phyloP scores from a whole-genome alignment of 2,329 filamentous ascomycete species.

The Paecilomyces fulvus region DNA sequence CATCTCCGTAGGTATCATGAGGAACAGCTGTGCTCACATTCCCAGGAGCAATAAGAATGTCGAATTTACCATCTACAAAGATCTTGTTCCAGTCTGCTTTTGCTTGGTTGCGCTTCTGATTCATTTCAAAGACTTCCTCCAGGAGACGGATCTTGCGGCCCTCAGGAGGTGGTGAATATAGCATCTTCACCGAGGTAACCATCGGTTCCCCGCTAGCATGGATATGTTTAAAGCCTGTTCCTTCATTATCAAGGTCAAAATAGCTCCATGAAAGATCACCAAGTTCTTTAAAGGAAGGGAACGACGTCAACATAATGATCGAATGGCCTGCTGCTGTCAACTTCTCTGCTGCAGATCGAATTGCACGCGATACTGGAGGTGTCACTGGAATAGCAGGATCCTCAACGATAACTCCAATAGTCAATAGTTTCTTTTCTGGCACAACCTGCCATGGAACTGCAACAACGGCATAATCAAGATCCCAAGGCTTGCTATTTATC shows the following conservation, averaged over 20 bases:
- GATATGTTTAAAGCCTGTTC: not conserved
- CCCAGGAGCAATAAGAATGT: slow-evolving; percentile 42
- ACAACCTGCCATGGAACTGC: slow-evolving; percentile 17
- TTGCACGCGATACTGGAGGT: not conserved
- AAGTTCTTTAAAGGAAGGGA: slow-evolving; percentile 37
- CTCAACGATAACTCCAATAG: slow-evolving; percentile 12
- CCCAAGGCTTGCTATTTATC: slow-evolving; percentile 12
- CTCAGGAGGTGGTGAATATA: not conserved
- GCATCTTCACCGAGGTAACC: not conserved
- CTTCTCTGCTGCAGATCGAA: not conserved
- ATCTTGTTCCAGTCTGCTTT: slow-evolving; percentile 31
- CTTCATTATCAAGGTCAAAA: not conserved
- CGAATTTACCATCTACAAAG: slow-evolving; percentile 33
- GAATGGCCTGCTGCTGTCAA: not conserved
- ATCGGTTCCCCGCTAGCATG: not conserved
- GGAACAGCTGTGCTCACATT: slow-evolving; percentile 43
- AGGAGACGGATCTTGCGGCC: not conserved
- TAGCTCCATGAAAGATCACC: slow-evolving; percentile 17
- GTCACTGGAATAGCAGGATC: slow-evolving; percentile 1
- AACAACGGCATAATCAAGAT: slow-evolving; percentile 14
- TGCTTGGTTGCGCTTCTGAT: not conserved
- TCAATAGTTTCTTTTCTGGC: slow-evolving; percentile 2
- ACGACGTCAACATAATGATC: slow-evolving; percentile 9
- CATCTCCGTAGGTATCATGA: slow-evolving; percentile 39
- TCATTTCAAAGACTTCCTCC: not conserved